Evolutionary conservation across 1,139 yeast genomes (phyloP).

Genomic region (Geotrichum macrosporum): DNA sequence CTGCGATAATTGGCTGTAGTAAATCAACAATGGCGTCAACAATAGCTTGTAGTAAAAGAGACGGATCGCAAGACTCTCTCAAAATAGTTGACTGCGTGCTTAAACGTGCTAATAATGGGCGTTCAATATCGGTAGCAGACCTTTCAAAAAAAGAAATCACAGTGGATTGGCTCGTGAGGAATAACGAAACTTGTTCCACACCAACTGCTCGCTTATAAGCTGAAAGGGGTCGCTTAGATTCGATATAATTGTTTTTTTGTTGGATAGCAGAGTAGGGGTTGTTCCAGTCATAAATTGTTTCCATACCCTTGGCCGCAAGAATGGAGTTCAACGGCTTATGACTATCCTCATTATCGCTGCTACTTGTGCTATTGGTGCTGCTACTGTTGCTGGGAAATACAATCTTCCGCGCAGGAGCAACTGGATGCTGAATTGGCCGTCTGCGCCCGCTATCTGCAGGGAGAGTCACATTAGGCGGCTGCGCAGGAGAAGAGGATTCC

Average conservation of each 20-base stretch:
- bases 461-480: slow-evolving; percentile 4
- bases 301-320: slow-evolving; percentile 24
- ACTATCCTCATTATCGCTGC: slow-evolving; percentile 13
- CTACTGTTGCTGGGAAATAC: slow-evolving; percentile 2
- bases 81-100: slow-evolving; percentile 45
- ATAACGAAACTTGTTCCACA: slow-evolving; percentile 51
- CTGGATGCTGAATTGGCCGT: slow-evolving; percentile 4
- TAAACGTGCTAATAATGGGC: slow-evolving; percentile 47
- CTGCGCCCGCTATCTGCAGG: slow-evolving; percentile 8
- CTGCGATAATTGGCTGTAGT: slow-evolving; percentile 56
- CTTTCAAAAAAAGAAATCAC: slow-evolving; percentile 54
- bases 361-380: slow-evolving; percentile 15
- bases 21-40: slow-evolving; percentile 55
- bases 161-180: slow-evolving; percentile 43
- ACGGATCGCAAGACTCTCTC: slow-evolving; percentile 48
- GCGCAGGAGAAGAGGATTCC: slow-evolving; percentile 4
- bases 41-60: slow-evolving; percentile 49
- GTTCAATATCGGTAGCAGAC: slow-evolving; percentile 48
- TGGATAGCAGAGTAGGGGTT: slow-evolving; percentile 33
- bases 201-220: slow-evolving; percentile 47
- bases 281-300: slow-evolving; percentile 40
- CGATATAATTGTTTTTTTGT: slow-evolving; percentile 34
- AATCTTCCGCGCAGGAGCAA: slow-evolving; percentile 10
- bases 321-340: slow-evolving; percentile 12
- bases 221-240: slow-evolving; percentile 46